These are phyloP conservation scores for Parasitella parasitica DNA, from an alignment of 371 early-diverging fungal species.

Conservation along the genomic window DNA sequence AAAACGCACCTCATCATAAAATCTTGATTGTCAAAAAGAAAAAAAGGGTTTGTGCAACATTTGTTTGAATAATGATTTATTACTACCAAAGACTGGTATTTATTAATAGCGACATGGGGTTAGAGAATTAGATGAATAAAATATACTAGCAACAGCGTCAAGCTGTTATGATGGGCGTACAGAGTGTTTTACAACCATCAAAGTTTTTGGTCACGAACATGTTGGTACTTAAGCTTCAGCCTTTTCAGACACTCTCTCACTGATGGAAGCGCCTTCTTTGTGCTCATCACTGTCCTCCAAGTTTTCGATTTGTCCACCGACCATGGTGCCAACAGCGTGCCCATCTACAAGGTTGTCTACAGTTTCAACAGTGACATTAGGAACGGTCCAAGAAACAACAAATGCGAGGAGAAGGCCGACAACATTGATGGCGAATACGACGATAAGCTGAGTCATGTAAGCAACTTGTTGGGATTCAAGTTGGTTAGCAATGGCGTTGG, in stretches of 20 bases:
- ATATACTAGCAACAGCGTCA: conserved; percentile 10
- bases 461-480: conserved; percentile 36
- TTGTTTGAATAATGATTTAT: no score
- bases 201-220: neutral
- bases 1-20: no score
- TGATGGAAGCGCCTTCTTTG: conserved; percentile 13
- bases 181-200: neutral
- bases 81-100: no score
- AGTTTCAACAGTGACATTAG: conserved; percentile 20
- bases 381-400: conserved; percentile 17
- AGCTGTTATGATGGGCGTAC: no score
- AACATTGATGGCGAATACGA: conserved; percentile 18
- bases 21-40: neutral
- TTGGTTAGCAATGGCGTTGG: conserved; percentile 28
- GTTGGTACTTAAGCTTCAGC: conserved; percentile 10
- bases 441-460: conserved; percentile 23
- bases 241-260: conserved; percentile 14
- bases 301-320: conserved; percentile 16
- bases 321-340: conserved; percentile 10
- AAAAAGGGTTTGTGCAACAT: neutral
- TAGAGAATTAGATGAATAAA: neutral
- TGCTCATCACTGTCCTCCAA: conserved; percentile 3
- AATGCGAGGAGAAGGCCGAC: conserved; percentile 24
- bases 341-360: conserved; percentile 25
- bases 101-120: neutral